Evolutionary conservation across 495 filamentous ascomycete genomes (phyloP).

Genomic region (Astrothelium macrocarpum): DNA sequence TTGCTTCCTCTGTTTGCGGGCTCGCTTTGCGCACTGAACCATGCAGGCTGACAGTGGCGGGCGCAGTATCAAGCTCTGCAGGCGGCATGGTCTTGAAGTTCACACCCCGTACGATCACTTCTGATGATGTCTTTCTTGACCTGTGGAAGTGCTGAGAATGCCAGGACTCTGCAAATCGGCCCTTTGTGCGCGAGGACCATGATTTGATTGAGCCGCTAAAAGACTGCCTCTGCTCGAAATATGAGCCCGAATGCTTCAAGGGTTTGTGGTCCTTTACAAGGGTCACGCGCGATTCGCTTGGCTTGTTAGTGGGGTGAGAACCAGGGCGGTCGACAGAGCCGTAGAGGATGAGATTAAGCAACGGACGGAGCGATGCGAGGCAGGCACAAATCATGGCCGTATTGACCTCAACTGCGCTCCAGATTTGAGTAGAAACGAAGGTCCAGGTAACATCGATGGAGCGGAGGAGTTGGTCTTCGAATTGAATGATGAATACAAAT

Average conservation of each 20-base stretch:
- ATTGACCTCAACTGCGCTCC: slow-evolving; percentile 8
- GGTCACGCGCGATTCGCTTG: not conserved
- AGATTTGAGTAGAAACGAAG: not conserved
- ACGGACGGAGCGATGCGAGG: slow-evolving; percentile 9
- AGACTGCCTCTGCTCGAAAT: not conserved
- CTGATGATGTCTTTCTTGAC: not conserved
- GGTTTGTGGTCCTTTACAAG: not conserved
- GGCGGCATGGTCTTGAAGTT: not conserved
- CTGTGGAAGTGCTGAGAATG: not conserved
- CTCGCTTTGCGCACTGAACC: slow-evolving; percentile 1
- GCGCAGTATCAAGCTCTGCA: not conserved
- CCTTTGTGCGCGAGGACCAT: not conserved
- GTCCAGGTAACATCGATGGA: slow-evolving; percentile 5
- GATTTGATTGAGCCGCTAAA: not conserved
- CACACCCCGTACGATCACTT: not conserved
- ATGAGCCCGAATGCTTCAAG: not conserved
- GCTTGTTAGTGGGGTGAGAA: not conserved
- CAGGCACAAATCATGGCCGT: slow-evolving; percentile 9
- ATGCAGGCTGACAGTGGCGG: not conserved
- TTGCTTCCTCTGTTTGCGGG: not conserved
- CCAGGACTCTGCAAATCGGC: not conserved
- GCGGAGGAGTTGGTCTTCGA: not conserved
- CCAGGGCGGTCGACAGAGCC: not conserved
- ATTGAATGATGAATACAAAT: slow-evolving; percentile 5
- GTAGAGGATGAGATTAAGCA: not conserved